These are phyloP conservation scores for Sphaerobolus stellatus DNA, from an alignment of 1,284 basidiomycete species.

Conservation along the genomic window DNA sequence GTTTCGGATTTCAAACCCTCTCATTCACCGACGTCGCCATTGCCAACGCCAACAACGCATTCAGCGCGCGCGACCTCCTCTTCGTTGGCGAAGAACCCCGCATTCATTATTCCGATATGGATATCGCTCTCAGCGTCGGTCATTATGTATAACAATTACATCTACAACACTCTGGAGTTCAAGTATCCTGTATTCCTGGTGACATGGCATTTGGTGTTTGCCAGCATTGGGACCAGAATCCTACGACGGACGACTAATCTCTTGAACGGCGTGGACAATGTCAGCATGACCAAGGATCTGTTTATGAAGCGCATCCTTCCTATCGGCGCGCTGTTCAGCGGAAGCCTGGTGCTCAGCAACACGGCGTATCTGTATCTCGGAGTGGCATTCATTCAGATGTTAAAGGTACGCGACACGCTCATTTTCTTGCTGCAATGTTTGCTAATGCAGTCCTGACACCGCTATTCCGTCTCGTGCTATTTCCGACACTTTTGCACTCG, in stretches of 20 bases:
- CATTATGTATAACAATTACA: constrained; percentile 96
- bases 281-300: constrained; percentile 80
- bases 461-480: no score
- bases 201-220: constrained; percentile 84
- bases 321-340: constrained; percentile 91
- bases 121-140: constrained; percentile 87
- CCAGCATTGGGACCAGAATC: constrained; percentile 87
- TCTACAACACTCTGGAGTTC: constrained; percentile 84
- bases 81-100: constrained; percentile 28
- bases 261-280: constrained; percentile 86
- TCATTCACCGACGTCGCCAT: neutral
- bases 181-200: constrained; percentile 86
- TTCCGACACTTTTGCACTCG: no score
- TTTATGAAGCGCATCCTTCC: constrained; percentile 89
- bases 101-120: constrained; percentile 83
- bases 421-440: neutral
- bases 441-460: no score
- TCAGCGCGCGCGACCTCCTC: neutral
- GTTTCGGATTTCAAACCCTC: neutral
- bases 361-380: constrained; percentile 91
- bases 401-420: constrained; percentile 62
- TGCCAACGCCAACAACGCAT: neutral
- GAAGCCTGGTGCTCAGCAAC: constrained; percentile 89
- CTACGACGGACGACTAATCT: constrained; percentile 86
- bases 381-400: constrained; percentile 97